A percentile compares a stretch with the other conserved stretches of the same genome.
Evolutionary conservation across 768 basidiomycete genomes (phyloP).

Genomic region (Kwoniella sp.): DNA sequence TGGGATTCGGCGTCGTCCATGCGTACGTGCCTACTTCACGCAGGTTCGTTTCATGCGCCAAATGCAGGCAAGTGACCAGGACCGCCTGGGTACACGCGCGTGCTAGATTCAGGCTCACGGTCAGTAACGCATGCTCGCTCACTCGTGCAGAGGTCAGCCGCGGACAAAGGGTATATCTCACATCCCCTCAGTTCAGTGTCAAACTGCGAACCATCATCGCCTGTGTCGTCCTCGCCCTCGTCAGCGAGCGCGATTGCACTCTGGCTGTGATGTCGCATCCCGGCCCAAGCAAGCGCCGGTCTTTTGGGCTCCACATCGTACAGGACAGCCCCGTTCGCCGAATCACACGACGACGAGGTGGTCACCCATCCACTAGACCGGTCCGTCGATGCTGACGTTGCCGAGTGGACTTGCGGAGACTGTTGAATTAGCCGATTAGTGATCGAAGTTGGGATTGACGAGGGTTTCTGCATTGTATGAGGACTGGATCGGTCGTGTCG

Average conservation of each 20-base stretch:
- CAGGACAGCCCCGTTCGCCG: not conserved
- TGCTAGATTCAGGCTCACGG: no score
- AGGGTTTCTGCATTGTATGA: not conserved
- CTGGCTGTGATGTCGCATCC: constrained; percentile 8
- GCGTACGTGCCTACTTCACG: constrained; percentile 38
- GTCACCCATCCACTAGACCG: constrained; percentile 11
- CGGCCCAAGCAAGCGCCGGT: constrained; percentile 10
- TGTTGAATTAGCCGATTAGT: no score
- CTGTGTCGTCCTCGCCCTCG: not conserved
- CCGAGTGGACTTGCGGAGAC: not conserved
- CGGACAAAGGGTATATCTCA: no score
- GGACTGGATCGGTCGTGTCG: not conserved
- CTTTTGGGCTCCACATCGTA: not conserved
- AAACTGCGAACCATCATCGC: no score
- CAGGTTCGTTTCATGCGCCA: constrained; percentile 37
- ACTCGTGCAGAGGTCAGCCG: no score
- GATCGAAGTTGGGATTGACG: not conserved
- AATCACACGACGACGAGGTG: constrained; percentile 7
- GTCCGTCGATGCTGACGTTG: not conserved
- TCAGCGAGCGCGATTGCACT: not conserved
- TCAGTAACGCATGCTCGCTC: no score
- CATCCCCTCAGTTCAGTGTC: no score
- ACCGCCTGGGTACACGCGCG: constrained; percentile 44
- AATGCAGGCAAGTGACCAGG: constrained; percentile 38
- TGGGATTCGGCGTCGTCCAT: constrained; percentile 27